Base-by-base conservation (phyloP, 1,284 basidiomycete species). In the Moesziomyces globuligerus region DNA sequence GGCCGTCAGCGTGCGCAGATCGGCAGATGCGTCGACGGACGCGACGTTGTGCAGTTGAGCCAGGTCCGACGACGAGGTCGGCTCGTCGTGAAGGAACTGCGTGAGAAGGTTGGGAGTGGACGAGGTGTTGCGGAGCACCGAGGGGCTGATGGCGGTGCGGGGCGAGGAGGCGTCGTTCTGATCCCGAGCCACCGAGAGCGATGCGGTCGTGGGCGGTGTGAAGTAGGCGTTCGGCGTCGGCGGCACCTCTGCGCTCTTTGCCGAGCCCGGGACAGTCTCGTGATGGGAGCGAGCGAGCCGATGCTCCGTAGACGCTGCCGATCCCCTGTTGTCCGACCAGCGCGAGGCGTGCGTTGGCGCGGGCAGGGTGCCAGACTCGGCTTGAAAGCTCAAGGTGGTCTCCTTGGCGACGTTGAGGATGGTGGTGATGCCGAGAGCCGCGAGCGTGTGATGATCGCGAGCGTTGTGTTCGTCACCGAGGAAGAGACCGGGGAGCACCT, bases 401-500 rank as follows among this genome's bases (percentile, higher is more conserved):
- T 79, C 77, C 84, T 96, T 95, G 29, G 95, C 95, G 29, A 98
- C 95, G 82, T 97, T 97, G 82, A 98, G 87, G 18, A 97, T 88
- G 40, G 90, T 88, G 62, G 87, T 88, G 81, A 95, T 92, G 48
- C 89, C 88, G 34, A 89, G 86, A 53, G 89, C 86, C n/a, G 87
- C 81, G 55, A 94, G 87, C 44, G 86, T 85, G 40, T 85, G 84
- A 87, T 89, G 90, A 83, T 94, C 90, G 51, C 88, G 87, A 29
- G 92, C 91, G 70, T 95, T 95, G 83, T 95, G 92, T 83, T 97
- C 94, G 44, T 92, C 92, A 55, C 94, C 95, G 8, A 98, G 87
- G 88, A 90, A 98, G 50, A 98, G 86, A 40, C 90, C 90, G 1
- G 94, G 94, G 28, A 97, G 85, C 71, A 98, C 87, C 83, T 97